Evolutionary conservation across 495 filamentous ascomycete species (phyloP).

Genomic region (Penicillium paradoxum): DNA sequence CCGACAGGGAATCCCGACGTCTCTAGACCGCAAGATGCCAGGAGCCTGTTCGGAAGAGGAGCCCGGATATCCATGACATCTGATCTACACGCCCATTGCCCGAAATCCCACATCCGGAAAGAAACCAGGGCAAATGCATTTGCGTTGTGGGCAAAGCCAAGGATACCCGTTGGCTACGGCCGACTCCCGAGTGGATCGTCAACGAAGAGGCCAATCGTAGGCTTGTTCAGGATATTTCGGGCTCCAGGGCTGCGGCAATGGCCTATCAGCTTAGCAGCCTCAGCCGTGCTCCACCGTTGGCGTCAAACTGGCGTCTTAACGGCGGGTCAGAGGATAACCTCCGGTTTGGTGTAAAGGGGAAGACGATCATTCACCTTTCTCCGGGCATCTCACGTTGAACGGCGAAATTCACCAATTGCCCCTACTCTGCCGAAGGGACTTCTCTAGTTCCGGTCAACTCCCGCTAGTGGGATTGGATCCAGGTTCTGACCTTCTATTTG

Average conservation of each 20-base stretch:
- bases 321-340: too few species aligned
- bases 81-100: neutral
- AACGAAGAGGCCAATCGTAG: neutral
- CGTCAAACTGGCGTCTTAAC: neutral
- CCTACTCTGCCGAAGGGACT: too few species aligned
- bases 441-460: too few species aligned
- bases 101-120: neutral
- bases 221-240: neutral
- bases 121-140: neutral
- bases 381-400: neutral
- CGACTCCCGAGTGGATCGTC: neutral
- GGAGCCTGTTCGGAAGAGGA: too few species aligned
- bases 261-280: neutral
- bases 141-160: too few species aligned
- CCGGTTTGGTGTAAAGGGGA: neutral
- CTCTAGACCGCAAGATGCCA: too few species aligned
- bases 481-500: too few species aligned
- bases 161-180: neutral
- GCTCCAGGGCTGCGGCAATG: neutral
- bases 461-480: too few species aligned
- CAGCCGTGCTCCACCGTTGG: neutral
- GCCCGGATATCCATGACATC: too few species aligned
- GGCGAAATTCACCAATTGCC: neutral
- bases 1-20: too few species aligned
- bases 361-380: neutral